These are phyloP conservation scores for Paraphaeosphaeria sporulosa DNA, from an alignment of 2,329 filamentous ascomycete genomes.

Conservation along the genomic window DNA sequence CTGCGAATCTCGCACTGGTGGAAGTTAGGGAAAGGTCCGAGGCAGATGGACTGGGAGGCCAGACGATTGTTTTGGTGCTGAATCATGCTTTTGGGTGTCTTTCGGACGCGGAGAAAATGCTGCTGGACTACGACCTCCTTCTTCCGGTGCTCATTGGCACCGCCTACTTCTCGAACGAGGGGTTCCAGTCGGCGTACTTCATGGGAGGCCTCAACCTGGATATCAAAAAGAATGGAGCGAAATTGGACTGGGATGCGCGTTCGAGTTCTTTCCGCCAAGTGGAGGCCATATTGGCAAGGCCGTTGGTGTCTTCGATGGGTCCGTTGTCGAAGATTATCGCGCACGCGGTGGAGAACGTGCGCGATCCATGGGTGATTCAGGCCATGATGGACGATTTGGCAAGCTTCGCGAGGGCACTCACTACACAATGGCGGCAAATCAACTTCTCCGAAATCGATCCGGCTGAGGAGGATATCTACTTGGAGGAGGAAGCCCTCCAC, in stretches of 20 bases:
- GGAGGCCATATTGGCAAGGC: constrained; percentile 65
- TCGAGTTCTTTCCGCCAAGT: constrained; percentile 69
- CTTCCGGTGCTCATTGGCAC: constrained; percentile 74
- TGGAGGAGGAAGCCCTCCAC: constrained; percentile 71
- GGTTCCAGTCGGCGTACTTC: constrained; percentile 79
- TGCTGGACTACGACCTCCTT: constrained; percentile 71
- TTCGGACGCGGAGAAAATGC: constrained; percentile 64
- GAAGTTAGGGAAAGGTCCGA: constrained; percentile 61
- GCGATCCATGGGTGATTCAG: constrained; percentile 57
- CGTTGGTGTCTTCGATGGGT: constrained; percentile 72
- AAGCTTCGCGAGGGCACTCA: constrained; percentile 70
- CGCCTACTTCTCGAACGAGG: constrained; percentile 73
- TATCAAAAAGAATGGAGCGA: constrained; percentile 61
- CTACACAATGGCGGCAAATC: constrained; percentile 76
- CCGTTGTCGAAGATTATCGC: constrained; percentile 71
- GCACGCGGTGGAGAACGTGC: constrained; percentile 67
- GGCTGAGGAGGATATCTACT: constrained; percentile 67
- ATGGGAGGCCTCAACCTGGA: constrained; percentile 74
- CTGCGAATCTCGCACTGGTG: constrained; percentile 76
- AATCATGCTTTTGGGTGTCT: constrained; percentile 80
- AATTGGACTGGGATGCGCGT: constrained; percentile 70
- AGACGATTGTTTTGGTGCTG: constrained; percentile 71
- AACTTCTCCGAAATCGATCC: constrained; percentile 76
- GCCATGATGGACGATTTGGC: constrained; percentile 70
- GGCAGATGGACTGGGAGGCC: constrained; percentile 57